Evolutionary conservation across 805 yeast species (phyloP).

Genomic region (Candida andamanensis): DNA sequence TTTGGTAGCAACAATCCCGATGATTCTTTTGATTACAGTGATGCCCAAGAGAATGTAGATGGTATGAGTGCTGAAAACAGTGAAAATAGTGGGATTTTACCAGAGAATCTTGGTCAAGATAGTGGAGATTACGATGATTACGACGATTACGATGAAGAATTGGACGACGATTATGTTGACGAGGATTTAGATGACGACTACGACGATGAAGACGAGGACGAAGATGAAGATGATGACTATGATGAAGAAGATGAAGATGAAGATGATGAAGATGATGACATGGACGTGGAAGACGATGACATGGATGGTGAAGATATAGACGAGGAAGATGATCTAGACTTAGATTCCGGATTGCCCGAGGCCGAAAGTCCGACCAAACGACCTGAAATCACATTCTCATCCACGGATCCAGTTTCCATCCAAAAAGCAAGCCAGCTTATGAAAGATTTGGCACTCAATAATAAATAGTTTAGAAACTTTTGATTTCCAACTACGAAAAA

Average conservation of each 20-base stretch:
- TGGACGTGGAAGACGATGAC: constrained; percentile 3
- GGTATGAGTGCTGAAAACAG: constrained; percentile 14
- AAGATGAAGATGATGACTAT: constrained; percentile 13
- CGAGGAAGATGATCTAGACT: constrained; percentile 2
- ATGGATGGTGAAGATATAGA: constrained; percentile 10
- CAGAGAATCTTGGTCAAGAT: constrained; percentile 9
- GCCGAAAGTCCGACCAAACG: too few relatives aligned
- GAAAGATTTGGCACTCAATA: not conserved
- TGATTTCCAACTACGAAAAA: too few relatives aligned
- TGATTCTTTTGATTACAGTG: constrained; percentile 20
- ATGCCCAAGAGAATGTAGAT: constrained; percentile 21
- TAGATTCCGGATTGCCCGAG: too few relatives aligned
- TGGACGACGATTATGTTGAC: constrained; percentile 13
- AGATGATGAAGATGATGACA: constrained; percentile 9
- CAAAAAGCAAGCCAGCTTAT: not conserved
- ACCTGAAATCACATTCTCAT: too few relatives aligned
- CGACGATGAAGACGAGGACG: constrained; percentile 7
- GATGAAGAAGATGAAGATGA: constrained; percentile 11
- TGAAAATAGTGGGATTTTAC: constrained; percentile 10
- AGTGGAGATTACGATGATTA: constrained; percentile 15
- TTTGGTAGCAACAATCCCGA: constrained; percentile 25
- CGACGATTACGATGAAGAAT: constrained; percentile 10
- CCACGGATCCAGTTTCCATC: not conserved
- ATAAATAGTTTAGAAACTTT: too few relatives aligned
- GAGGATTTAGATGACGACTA: constrained; percentile 8